Conservation (phyloP, 352 stramenopile genomes). For the Blastocystis sp. region DNA sequence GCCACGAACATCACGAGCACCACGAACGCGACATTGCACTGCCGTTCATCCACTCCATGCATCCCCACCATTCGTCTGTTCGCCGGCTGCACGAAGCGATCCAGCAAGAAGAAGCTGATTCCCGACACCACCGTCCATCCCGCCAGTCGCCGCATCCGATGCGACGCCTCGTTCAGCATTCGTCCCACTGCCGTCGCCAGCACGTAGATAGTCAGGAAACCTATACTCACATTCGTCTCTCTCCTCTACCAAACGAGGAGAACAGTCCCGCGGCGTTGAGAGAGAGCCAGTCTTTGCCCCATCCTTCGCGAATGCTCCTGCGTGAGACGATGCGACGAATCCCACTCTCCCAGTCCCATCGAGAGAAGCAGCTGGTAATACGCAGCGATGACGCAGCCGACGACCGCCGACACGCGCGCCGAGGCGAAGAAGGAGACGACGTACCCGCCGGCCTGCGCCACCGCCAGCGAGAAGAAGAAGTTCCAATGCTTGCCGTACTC, state of each 20-base stretch:
- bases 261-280: neutral
- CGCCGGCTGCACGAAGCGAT: neutral
- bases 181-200: neutral
- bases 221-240: neutral
- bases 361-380: constrained; percentile 10
- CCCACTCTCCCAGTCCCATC: neutral
- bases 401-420: neutral
- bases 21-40: constrained; percentile 17
- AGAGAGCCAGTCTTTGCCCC: neutral
- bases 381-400: neutral
- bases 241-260: neutral
- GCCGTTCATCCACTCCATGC: neutral
- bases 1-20: neutral
- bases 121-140: neutral
- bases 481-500: constrained; percentile 37
- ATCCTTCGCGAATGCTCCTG: neutral
- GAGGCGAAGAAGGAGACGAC: neutral
- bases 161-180: neutral
- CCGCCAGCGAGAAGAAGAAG: constrained; percentile 3
- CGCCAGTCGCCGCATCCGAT: neutral
- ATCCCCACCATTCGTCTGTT: neutral
- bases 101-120: neutral
- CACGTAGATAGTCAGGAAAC: neutral
- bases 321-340: neutral
- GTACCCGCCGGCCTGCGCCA: neutral